Percentiles rank a stretch among this genome's conserved stretches.
Evolutionary conservation across 2,329 filamentous ascomycete species (phyloP).

Genomic region (Daldinia sp.): DNA sequence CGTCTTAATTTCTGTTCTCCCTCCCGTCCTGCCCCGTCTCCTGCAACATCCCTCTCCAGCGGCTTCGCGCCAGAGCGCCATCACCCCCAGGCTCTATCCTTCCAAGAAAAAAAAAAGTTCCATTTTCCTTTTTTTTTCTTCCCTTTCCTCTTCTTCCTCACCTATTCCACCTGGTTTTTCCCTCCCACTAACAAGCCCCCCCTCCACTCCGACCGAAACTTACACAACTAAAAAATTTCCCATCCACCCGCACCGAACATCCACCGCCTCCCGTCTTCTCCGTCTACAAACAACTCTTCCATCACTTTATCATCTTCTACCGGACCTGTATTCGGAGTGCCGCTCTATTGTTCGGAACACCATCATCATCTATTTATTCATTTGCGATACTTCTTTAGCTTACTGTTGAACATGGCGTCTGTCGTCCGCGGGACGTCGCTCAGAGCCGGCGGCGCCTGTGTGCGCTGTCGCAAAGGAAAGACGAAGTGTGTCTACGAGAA

Average conservation of each 20-base stretch:
- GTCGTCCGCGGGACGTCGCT: constrained; percentile 70
- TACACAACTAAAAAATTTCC: constrained; percentile 48
- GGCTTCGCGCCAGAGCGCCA: constrained; percentile 42
- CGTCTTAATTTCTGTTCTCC: constrained; percentile 42
- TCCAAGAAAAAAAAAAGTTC: constrained; percentile 20
- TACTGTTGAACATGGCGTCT: constrained; percentile 52
- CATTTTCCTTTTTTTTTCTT: constrained; percentile 21
- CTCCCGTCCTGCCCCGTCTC: constrained; percentile 40
- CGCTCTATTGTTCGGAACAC: constrained; percentile 27
- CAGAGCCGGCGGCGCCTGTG: constrained; percentile 70
- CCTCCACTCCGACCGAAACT: constrained; percentile 52
- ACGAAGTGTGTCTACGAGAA: constrained; percentile 74
- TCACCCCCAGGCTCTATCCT: constrained; percentile 23
- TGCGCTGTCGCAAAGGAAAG: constrained; percentile 73
- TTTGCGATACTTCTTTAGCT: constrained; percentile 14
- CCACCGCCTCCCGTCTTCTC: constrained; percentile 51
- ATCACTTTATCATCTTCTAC: constrained; percentile 43
- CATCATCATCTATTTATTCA: constrained; percentile 18
- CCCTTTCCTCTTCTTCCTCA: constrained; percentile 19
- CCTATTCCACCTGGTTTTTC: constrained; percentile 17
- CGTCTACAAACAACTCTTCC: constrained; percentile 45
- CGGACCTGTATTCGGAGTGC: constrained; percentile 48
- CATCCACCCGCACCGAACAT: constrained; percentile 51
- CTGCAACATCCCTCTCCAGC: constrained; percentile 39
- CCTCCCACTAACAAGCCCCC: constrained; percentile 21